A percentile compares a stretch with the other conserved stretches of the same genome.
Conservation (phyloP, 2,329 filamentous ascomycete species). For the Fusarium palustre region DNA sequence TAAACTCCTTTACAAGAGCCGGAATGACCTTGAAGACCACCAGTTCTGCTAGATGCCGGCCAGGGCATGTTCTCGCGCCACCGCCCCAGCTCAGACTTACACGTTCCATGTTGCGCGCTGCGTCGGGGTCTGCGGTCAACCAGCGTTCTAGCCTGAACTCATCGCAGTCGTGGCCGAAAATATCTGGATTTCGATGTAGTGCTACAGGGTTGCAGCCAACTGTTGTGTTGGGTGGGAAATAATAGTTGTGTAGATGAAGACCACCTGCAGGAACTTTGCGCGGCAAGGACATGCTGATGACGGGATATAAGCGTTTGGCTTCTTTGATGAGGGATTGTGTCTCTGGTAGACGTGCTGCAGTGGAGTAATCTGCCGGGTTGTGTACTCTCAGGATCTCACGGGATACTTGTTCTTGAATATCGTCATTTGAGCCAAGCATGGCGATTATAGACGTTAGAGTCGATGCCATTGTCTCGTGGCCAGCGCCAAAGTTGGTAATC, state of each 20-base stretch:
- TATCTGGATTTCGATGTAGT: constrained; percentile 61
- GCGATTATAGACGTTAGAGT: constrained; percentile 62
- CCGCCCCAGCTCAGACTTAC: constrained; percentile 65
- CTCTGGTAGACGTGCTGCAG: constrained; percentile 47
- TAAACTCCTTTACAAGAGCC: constrained; percentile 58
- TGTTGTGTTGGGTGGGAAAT: constrained; percentile 59
- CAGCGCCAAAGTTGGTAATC: constrained; percentile 67
- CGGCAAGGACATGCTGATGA: constrained; percentile 64
- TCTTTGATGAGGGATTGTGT: constrained; percentile 63
- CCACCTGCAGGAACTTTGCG: constrained; percentile 57
- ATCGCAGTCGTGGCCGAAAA: constrained; percentile 62
- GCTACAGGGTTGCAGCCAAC: constrained; percentile 64
- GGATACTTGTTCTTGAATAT: constrained; percentile 50
- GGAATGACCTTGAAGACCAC: constrained; percentile 60
- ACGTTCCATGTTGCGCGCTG: constrained; percentile 58
- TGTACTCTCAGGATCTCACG: constrained; percentile 48
- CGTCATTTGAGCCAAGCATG: constrained; percentile 57
- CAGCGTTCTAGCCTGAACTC: constrained; percentile 62
- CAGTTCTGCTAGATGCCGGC: constrained; percentile 63
- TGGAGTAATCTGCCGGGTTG: constrained; percentile 40
- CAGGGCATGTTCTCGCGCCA: constrained; percentile 63
- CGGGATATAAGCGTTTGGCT: constrained; percentile 63
- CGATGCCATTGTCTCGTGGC: constrained; percentile 66
- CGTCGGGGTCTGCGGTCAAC: constrained; percentile 51
- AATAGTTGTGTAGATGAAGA: constrained; percentile 54